Base-by-base conservation (phyloP, 2,329 filamentous ascomycete species). In the Aspergillus chevalieri region DNA sequence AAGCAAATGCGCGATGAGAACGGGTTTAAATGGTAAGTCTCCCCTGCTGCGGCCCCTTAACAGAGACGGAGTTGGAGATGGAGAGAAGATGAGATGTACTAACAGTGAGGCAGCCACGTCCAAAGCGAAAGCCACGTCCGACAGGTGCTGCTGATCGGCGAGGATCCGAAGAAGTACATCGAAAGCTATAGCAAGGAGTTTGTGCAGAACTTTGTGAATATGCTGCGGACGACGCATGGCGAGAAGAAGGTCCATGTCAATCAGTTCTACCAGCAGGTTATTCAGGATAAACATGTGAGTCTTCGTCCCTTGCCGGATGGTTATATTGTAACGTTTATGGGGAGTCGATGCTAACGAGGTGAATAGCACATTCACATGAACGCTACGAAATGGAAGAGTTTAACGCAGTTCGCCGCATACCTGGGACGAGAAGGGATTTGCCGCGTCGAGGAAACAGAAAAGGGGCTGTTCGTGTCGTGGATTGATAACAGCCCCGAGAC, bases 231-330 rank as follows among this genome's bases (percentile, higher is more conserved):
- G 0, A 82, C 85, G 0, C 93, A 98, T 62, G 89, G 90, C 54
- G 90, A 95, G 70, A 98, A 98, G 69, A 81, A 83, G 60, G 84
- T 97, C 1, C 81, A 91, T 30, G 82, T 91, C 46, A 98, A 98
- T 64, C 84, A 88, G 53, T 97, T 97, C 68, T 98, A 98, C 71
- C 89, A 97, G 66, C 85, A 91, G 64, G 93, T 95, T 62, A 96
- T 97, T 58, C 79, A 83, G 14, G 86, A 92, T 58, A 90, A 91
- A 68, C 80, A 89, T 62, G 58, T 63, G 34, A 54, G 60, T 59
- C 17, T 38, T 43, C 9, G 10, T 6, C 7, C 34, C 34, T 15
- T 2, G 7, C 34, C 14, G 17, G 15, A 39, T 7, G 4, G 2
- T 47, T 21, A 3, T 5, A 14, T 28, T 46, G 36, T 14, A n/a